Conservation (phyloP, 2,329 filamentous ascomycete species). For the Aspergillus uvarum region DNA sequence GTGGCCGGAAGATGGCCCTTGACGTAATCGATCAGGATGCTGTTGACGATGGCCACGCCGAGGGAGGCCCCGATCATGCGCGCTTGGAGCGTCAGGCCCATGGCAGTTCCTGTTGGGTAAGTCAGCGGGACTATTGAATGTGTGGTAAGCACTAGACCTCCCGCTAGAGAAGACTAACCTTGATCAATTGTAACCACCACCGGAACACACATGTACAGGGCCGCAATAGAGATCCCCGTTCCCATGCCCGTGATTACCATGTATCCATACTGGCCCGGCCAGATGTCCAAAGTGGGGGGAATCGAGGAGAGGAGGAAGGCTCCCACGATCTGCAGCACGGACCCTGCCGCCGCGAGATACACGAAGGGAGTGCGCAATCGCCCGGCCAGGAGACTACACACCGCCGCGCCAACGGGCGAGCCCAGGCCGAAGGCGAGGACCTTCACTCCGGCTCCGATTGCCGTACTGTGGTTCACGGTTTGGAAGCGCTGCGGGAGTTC, state of each 20-base stretch:
- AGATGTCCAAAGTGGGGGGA: conserved; percentile 17
- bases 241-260: conserved; percentile 18
- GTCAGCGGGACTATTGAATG: background rate
- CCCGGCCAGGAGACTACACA: conserved; percentile 15
- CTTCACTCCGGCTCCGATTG: conserved; percentile 20
- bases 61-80: conserved; percentile 42
- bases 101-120: conserved; percentile 25
- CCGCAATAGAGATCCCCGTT: conserved; percentile 13
- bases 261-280: conserved; percentile 22
- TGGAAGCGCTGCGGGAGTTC: conserved; percentile 26
- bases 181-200: conserved; percentile 24
- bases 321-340: conserved; percentile 16
- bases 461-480: conserved; percentile 20
- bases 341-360: conserved; percentile 16
- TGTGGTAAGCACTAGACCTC: background rate
- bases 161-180: background rate
- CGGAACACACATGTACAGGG: conserved; percentile 19
- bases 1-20: conserved; percentile 8
- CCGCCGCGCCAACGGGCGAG: conserved; percentile 17
- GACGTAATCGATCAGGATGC: conserved; percentile 21
- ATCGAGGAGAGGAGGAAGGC: conserved; percentile 18
- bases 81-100: conserved; percentile 41
- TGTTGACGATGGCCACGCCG: conserved; percentile 37
- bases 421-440: conserved; percentile 22
- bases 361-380: conserved; percentile 15